Base-by-base conservation (phyloP, 768 basidiomycete genomes). In the Rossbeevera mucosa region DNA sequence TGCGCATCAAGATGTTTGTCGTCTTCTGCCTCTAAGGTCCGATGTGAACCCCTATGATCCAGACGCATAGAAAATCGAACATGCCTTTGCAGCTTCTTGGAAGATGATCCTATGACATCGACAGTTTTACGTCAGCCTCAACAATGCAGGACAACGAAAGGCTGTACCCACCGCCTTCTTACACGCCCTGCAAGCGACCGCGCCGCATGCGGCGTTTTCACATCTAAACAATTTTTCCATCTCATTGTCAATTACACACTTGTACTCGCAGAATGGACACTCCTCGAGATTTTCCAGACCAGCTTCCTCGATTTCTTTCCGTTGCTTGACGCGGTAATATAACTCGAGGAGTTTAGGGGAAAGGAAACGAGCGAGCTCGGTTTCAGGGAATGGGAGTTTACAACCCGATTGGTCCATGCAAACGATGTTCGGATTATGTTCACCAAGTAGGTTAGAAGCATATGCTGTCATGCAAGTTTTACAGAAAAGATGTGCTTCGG, bases 221-320 rank as follows among this genome's bases (percentile, higher is more conserved):
- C 79, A 80, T 56, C 74, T 62, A 50, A 78, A 76, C 26, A 91
- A 68, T 64, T 79, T 85, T 63, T 90, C 87, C 46, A 80, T 72
- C 31, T 66, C 67, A 49, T 84, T 78, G 48, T 88, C 88, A 48
- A 91, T 83, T n/a, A 88, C 81, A 58, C 83, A 84, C 52, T 83
- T 88, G 72, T 80, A 96, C 40, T 92, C 90, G 70, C 94, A 96
- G 58, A 86, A 90, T 4, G 94, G 94, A 65, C 94, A 96, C 59
- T 88, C 88, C 66, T 94, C 92, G 12, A 95, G 73, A 5, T 82
- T 83, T 43, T 90, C 89, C 30, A 96, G 63, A 2, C 77, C 82
- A 16, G 93, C 93, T 0, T 78, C 80, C 51, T 86, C 82, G 28
- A 95, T 81, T 58, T 92, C 89, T 64, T 88, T 86, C 31, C 79